Conservation (phyloP, 352 stramenopile species). For the Phytophthora rubi region DNA sequence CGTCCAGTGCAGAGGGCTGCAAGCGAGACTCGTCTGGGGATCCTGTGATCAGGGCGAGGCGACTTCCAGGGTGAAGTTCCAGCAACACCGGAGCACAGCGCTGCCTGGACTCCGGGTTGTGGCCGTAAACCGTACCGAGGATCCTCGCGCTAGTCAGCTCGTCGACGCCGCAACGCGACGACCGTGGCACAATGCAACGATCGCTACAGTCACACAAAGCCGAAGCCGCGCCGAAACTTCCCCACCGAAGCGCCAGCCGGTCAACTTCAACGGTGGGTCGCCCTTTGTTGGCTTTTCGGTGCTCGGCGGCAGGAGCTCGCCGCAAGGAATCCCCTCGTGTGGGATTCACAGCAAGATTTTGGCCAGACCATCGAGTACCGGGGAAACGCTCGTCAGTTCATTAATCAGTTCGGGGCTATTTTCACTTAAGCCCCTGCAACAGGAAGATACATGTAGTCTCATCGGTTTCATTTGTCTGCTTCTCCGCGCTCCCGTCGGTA, state of each 20-base stretch:
- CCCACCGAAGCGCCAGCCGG: not conserved
- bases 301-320: not conserved
- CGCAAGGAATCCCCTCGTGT: no score
- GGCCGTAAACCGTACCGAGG: not conserved
- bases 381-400: not conserved
- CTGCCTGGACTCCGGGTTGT: not conserved
- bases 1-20: no score
- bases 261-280: conserved; percentile 1
- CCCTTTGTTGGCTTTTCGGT: not conserved
- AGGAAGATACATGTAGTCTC: no score
- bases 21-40: no score
- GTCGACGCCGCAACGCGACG: conserved; percentile 4
- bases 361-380: not conserved
- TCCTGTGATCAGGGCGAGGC: no score
- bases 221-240: conserved; percentile 3
- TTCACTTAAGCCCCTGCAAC: not conserved
- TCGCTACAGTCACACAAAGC: conserved; percentile 1
- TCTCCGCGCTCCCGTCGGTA: not conserved
- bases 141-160: conserved; percentile 3
- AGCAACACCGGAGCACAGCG: not conserved
- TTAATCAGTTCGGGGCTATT: not conserved
- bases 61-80: no score
- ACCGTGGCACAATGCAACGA: conserved; percentile 8
- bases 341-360: no score
- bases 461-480: no score